These are phyloP conservation scores for Macrolepiota fuliginosa DNA, from an alignment of 768 basidiomycete species.

Conservation along the genomic window DNA sequence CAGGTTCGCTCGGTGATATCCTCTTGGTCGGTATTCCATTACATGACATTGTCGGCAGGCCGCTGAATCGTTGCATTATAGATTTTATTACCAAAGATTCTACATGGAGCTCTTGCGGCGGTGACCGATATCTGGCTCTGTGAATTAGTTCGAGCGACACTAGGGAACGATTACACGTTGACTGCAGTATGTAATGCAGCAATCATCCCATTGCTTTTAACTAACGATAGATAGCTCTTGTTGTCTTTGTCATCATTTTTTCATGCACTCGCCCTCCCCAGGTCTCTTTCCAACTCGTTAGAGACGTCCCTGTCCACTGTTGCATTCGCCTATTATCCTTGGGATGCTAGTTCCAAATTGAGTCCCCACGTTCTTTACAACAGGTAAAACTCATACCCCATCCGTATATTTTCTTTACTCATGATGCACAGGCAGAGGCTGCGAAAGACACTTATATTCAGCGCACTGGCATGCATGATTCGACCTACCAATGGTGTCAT, in stretches of 20 bases:
- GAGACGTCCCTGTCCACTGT: conserved; percentile 84
- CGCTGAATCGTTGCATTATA: conserved; percentile 25
- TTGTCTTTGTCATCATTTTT: conserved; percentile 87
- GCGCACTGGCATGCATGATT: conserved; percentile 75
- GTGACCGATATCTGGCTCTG: conserved; percentile 76
- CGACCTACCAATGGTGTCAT: conserved; percentile 89
- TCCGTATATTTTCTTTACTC: conserved; percentile 3
- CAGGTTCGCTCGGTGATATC: conserved; percentile 31
- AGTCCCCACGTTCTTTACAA: conserved; percentile 38
- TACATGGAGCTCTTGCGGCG: conserved; percentile 78
- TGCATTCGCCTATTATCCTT: conserved; percentile 78
- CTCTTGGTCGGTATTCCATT: conserved; percentile 59
- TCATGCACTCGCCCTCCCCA: conserved; percentile 77
- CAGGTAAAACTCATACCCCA: conserved; percentile 24
- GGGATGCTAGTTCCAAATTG: conserved; percentile 43
- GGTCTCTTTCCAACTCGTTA: conserved; percentile 89
- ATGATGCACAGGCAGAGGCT: conserved; percentile 28
- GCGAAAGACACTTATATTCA: conserved; percentile 47
- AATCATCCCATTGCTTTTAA: neutral
- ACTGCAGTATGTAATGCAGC: conserved; percentile 55
- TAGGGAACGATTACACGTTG: conserved; percentile 57
- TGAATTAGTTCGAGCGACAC: conserved; percentile 51
- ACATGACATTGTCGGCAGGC: neutral
- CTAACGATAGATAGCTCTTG: conserved; percentile 49
- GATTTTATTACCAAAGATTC: conserved; percentile 71